These are phyloP conservation scores for Colletotrichum aenigma DNA, from an alignment of 2,329 filamentous ascomycete species.

Conservation along the genomic window DNA sequence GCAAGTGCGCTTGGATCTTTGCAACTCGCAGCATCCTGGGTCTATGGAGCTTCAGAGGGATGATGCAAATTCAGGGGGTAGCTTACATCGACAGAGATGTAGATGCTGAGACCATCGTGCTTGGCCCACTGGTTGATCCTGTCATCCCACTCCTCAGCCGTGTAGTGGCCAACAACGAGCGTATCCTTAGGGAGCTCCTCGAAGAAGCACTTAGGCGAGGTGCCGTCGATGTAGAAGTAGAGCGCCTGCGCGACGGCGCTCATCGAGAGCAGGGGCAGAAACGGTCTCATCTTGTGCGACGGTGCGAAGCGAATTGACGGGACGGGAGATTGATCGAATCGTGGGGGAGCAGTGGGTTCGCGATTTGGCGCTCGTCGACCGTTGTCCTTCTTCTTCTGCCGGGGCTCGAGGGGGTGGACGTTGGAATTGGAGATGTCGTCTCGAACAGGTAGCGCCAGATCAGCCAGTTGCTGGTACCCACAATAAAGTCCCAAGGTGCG, in stretches of 20 bases:
- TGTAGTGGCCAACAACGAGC: slow-evolving; percentile 91
- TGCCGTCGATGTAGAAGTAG: slow-evolving; percentile 94
- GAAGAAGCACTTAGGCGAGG: slow-evolving; percentile 91
- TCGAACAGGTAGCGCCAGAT: slow-evolving; percentile 18
- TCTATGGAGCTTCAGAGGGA: neutral
- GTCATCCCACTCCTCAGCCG: slow-evolving; percentile 82
- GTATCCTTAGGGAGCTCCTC: slow-evolving; percentile 98
- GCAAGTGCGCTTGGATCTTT: neutral
- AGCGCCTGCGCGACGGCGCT: slow-evolving; percentile 75
- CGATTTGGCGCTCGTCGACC: neutral
- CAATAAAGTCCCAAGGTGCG: slow-evolving; percentile 19
- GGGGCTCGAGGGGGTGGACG: neutral
- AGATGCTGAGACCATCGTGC: slow-evolving; percentile 79
- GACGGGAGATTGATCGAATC: neutral
- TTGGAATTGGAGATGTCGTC: slow-evolving; percentile 3
- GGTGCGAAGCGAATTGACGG: neutral
- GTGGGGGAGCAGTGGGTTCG: neutral
- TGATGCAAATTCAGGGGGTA: neutral
- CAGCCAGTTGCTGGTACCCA: slow-evolving; percentile 14
- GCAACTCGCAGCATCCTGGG: neutral
- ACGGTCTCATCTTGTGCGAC: slow-evolving; percentile 55
- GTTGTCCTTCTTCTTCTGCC: neutral
- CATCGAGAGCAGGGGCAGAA: slow-evolving; percentile 71
- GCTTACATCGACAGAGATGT: slow-evolving; percentile 85
- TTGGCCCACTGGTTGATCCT: slow-evolving; percentile 69